A percentile compares a stretch with the other conserved stretches of the same genome.
Conservation (phyloP, 2,329 filamentous ascomycete genomes). For the Cryphonectria radicalis region DNA sequence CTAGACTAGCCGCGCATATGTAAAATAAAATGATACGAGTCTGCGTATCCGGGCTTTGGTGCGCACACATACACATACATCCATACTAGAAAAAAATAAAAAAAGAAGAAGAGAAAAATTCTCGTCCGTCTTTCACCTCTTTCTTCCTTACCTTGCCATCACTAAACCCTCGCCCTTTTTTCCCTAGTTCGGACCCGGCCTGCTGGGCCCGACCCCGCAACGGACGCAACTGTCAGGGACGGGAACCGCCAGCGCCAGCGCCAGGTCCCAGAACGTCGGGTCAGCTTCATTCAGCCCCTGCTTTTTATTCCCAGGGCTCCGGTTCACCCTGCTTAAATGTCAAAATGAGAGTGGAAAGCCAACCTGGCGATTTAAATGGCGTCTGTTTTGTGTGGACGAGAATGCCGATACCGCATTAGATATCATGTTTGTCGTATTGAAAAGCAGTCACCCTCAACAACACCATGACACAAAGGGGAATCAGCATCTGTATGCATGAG, state of each 20-base stretch:
- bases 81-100: no score
- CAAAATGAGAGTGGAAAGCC: not conserved
- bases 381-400: not conserved
- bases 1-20: no score
- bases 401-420: not conserved
- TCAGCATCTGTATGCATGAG: not conserved
- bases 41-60: no score
- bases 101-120: no score
- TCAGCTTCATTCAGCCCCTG: not conserved
- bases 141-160: not conserved
- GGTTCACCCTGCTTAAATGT: not conserved
- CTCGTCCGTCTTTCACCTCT: not conserved
- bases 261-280: conserved; percentile 2
- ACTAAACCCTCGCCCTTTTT: not conserved
- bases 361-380: not conserved
- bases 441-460: not conserved
- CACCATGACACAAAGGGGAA: not conserved
- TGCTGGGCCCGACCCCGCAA: not conserved
- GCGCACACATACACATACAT: no score
- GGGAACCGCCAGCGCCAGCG: not conserved
- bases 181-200: not conserved
- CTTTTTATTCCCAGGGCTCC: not conserved
- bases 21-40: no score
- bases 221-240: not conserved
- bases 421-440: not conserved